These are phyloP conservation scores for Martensiomyces pterosporus DNA, from an alignment of 192 early-diverging fungal species.

Conservation along the genomic window DNA sequence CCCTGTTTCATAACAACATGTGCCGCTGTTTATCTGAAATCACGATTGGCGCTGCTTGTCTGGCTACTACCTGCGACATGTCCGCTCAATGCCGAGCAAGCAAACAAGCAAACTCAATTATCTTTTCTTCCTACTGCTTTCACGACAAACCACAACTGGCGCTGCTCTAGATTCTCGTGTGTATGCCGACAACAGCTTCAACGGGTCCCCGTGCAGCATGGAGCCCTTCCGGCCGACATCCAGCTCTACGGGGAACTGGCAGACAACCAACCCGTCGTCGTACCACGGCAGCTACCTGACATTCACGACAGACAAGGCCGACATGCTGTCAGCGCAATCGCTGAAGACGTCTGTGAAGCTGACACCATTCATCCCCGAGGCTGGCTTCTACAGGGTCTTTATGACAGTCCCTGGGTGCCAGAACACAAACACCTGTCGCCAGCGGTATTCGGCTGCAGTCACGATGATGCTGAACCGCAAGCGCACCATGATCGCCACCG, in stretches of 20 bases:
- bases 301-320: conserved; percentile 19
- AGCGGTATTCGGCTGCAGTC: conserved; percentile 30
- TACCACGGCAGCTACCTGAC: conserved; percentile 33
- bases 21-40: too few species aligned
- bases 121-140: not conserved
- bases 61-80: too few species aligned
- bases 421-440: conserved; percentile 45
- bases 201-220: conserved; percentile 31
- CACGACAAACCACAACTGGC: too few species aligned
- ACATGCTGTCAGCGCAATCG: conserved; percentile 13
- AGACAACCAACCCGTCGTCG: conserved; percentile 23
- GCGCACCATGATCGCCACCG: conserved; percentile 18
- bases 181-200: conserved; percentile 35
- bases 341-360: conserved; percentile 24
- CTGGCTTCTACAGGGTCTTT: conserved; percentile 58
- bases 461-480: conserved; percentile 18
- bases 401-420: conserved; percentile 58
- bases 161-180: conserved; percentile 31
- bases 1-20: too few species aligned
- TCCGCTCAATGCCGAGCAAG: too few species aligned
- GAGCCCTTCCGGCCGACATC: conserved; percentile 21
- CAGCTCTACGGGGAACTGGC: conserved; percentile 28
- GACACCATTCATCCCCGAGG: conserved; percentile 55
- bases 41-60: too few species aligned
- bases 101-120: not conserved